phyloP scores from a whole-genome alignment of 495 filamentous ascomycete genomes.

The Cairneyella variabilis region DNA sequence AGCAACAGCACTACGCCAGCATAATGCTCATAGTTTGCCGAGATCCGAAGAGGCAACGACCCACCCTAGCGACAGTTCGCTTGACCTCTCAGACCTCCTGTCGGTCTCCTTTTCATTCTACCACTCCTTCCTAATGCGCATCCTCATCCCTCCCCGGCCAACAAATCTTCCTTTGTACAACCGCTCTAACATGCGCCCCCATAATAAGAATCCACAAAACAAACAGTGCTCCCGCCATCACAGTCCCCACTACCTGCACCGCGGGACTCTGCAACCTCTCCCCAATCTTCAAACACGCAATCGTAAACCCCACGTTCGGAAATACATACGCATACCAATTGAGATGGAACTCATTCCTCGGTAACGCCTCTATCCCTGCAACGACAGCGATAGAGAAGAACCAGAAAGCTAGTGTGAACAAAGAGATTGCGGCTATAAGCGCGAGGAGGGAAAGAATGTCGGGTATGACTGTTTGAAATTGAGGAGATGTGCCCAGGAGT shows the following conservation, averaged over 20 bases:
- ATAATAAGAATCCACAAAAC: slow-evolving; percentile 56
- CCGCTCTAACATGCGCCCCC: slow-evolving; percentile 48
- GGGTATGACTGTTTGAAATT: slow-evolving; percentile 19
- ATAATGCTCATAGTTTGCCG: too few relatives aligned
- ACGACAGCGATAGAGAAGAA: slow-evolving; percentile 61
- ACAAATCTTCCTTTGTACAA: slow-evolving; percentile 51
- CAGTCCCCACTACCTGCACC: slow-evolving; percentile 41
- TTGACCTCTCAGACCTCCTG: too few relatives aligned
- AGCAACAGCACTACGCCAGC: neutral
- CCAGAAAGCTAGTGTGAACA: slow-evolving; percentile 70
- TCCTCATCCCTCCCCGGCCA: slow-evolving; percentile 65
- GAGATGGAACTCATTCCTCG: slow-evolving; percentile 44
- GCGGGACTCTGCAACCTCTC: slow-evolving; percentile 35
- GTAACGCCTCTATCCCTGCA: slow-evolving; percentile 36
- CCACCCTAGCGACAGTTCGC: too few relatives aligned
- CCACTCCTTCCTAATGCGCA: too few relatives aligned
- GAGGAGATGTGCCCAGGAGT: slow-evolving; percentile 26
- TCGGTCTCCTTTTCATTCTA: too few relatives aligned
- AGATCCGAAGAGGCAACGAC: too few relatives aligned
- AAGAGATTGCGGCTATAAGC: slow-evolving; percentile 50
- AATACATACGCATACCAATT: slow-evolving; percentile 57
- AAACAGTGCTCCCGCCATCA: slow-evolving; percentile 50
- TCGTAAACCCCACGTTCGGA: slow-evolving; percentile 54
- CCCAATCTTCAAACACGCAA: slow-evolving; percentile 45
- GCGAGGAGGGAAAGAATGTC: slow-evolving; percentile 47